Conservation (phyloP, 306 rosid species). For the Dalbergia cochinchinensis region DNA sequence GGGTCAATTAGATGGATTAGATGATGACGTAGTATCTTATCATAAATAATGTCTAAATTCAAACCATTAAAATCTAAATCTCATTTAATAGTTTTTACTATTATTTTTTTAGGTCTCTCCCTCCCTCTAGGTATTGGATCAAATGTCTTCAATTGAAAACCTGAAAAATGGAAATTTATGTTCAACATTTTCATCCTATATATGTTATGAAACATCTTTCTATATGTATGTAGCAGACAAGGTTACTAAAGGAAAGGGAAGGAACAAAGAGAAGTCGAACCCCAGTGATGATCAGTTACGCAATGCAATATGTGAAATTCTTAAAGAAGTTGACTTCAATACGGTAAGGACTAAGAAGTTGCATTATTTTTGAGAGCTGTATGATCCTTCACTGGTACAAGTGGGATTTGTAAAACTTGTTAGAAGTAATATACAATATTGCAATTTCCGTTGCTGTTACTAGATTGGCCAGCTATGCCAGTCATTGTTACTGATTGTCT, state of each 20-base stretch:
- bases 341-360: constrained; percentile 64
- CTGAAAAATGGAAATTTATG: neutral
- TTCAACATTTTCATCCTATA: neutral
- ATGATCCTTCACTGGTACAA: neutral
- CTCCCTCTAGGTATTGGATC: too few relatives aligned
- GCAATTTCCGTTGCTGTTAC: too few relatives aligned
- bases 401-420: neutral
- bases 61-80: too few relatives aligned
- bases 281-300: constrained; percentile 81
- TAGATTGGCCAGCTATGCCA: too few relatives aligned
- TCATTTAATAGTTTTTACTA: too few relatives aligned
- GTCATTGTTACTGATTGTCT: too few relatives aligned
- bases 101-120: too few relatives aligned
- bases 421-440: too few relatives aligned
- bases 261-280: constrained; percentile 63
- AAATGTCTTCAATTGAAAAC: constrained; percentile 14
- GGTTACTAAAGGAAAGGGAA: constrained; percentile 68
- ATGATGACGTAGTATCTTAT: too few relatives aligned
- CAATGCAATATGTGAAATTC: constrained; percentile 88
- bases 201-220: constrained; percentile 29
- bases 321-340: constrained; percentile 97
- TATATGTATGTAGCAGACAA: constrained; percentile 61
- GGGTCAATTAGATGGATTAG: too few relatives aligned
- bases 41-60: too few relatives aligned
- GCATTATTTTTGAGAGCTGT: neutral